A percentile compares a stretch with the other conserved stretches of the same genome.
Conservation (phyloP, 2,329 filamentous ascomycete genomes). For the Colletotrichum sp. region DNA sequence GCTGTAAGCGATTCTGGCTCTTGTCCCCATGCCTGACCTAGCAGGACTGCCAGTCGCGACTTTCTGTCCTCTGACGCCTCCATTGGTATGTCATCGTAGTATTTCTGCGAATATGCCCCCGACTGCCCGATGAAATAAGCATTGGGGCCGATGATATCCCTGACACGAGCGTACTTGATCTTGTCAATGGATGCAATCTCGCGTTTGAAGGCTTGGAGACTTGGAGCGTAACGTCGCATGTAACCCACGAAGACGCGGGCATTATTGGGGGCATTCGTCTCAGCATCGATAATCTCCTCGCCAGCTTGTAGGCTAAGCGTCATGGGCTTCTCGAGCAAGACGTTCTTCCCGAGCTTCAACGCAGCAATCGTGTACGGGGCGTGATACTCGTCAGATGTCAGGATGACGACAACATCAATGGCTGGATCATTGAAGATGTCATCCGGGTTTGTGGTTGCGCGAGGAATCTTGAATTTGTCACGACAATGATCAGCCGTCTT, state of each 20-base stretch:
- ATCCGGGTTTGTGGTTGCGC: slow-evolving; percentile 33
- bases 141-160: slow-evolving; percentile 28
- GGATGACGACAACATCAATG: slow-evolving; percentile 56
- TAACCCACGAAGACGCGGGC: slow-evolving; percentile 59
- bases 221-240: slow-evolving; percentile 60
- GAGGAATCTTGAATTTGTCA: slow-evolving; percentile 32
- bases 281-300: slow-evolving; percentile 50
- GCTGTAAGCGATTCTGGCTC: slow-evolving; percentile 30
- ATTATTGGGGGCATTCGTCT: slow-evolving; percentile 36
- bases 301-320: slow-evolving; percentile 49
- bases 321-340: slow-evolving; percentile 62
- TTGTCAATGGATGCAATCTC: slow-evolving; percentile 51
- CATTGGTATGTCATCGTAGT: not conserved
- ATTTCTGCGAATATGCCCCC: slow-evolving; percentile 25
- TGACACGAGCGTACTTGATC: slow-evolving; percentile 56
- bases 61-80: not conserved
- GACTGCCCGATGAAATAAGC: not conserved
- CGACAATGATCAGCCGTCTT: not conserved
- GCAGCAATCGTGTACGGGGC: slow-evolving; percentile 50
- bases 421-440: slow-evolving; percentile 40
- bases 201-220: slow-evolving; percentile 48
- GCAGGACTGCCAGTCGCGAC: not conserved
- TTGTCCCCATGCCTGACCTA: not conserved
- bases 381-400: slow-evolving; percentile 56
- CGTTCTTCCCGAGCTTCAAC: slow-evolving; percentile 54